Base-by-base conservation (phyloP, 495 filamentous ascomycete genomes). In the Margaritispora aquatica region DNA sequence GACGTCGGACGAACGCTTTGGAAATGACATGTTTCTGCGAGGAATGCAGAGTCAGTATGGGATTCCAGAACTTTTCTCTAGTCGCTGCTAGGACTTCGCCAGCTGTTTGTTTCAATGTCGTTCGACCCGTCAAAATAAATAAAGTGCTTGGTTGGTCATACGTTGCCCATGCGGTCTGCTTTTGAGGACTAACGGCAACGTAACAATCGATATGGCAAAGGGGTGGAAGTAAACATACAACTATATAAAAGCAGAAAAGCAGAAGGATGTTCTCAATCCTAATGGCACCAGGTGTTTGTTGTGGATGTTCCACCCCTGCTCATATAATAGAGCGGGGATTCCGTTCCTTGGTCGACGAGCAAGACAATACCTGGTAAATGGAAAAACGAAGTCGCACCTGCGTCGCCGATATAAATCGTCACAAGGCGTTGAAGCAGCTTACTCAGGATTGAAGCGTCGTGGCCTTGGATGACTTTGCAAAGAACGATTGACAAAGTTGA, bases 1-100 rank as follows among this genome's bases (percentile, higher is more conserved):
- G 56, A 75, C 77, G 57, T 77, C 77, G 20, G 87, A 86, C 67
- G n/a, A n/a, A n/a, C 84, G 75, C 68, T 84, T 82, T 57, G 87
- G 84, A 59, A 87, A 50, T 26, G 53, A 55, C 64, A 62, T 63
- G 23, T 26, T 31, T 63, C 64, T 66, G 55, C 11, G 49, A 49
- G 38, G 20, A 24, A 51, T 17, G 27, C 15, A n/a, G 3, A 3
- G 31, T 66, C 26, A 66, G 64, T 52, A 50, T 27, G 21, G 26
- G 24, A 50, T 59, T 24, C 24, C 4, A 50, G 46, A 8, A 29
- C n/a, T 24, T n/a, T 24, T 63, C 26, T 15, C 20, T 17, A 9
- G 38, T 44, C 38, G 38, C 38, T 44, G 38, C 10, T 23, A 50
- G 34, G 38, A 47, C n/a, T 58, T n/a, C 46, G 20, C 49, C n/a